Conservation (phyloP, 306 rosid genomes). For the Gastrolobium bilobum region DNA sequence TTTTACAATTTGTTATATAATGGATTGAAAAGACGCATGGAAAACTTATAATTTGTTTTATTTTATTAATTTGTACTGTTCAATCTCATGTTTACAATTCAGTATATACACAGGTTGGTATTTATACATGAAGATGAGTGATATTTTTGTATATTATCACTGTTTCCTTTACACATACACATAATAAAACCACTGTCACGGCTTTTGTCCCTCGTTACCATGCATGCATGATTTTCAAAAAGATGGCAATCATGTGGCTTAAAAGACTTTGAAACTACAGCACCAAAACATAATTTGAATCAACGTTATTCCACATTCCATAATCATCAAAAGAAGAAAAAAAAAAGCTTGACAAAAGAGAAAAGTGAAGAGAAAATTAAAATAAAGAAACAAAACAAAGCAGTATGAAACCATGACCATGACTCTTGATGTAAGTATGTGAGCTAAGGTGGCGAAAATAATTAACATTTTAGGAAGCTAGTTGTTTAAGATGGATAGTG, state of each 20-base stretch:
- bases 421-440: slow-evolving; percentile 21
- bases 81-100: too few species aligned
- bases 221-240: slow-evolving; percentile 50
- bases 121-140: too few species aligned
- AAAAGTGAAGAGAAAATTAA: not conserved
- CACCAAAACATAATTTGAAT: slow-evolving; percentile 38
- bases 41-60: too few species aligned
- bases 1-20: too few species aligned
- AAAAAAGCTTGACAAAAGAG: slow-evolving; percentile 45
- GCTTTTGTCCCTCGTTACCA: slow-evolving; percentile 41
- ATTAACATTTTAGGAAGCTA: slow-evolving; percentile 50
- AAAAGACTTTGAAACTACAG: slow-evolving; percentile 47
- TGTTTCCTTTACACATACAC: not conserved
- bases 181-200: not conserved
- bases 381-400: slow-evolving; percentile 45
- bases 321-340: slow-evolving; percentile 72
- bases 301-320: slow-evolving; percentile 60
- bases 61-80: too few species aligned
- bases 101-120: too few species aligned
- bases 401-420: slow-evolving; percentile 46
- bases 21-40: too few species aligned
- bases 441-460: slow-evolving; percentile 46
- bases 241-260: slow-evolving; percentile 55
- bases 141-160: too few species aligned
- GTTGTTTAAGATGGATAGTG: slow-evolving; percentile 48